These are phyloP conservation scores for Fusarium secorum DNA, from an alignment of 2,329 filamentous ascomycete genomes.

Conservation along the genomic window DNA sequence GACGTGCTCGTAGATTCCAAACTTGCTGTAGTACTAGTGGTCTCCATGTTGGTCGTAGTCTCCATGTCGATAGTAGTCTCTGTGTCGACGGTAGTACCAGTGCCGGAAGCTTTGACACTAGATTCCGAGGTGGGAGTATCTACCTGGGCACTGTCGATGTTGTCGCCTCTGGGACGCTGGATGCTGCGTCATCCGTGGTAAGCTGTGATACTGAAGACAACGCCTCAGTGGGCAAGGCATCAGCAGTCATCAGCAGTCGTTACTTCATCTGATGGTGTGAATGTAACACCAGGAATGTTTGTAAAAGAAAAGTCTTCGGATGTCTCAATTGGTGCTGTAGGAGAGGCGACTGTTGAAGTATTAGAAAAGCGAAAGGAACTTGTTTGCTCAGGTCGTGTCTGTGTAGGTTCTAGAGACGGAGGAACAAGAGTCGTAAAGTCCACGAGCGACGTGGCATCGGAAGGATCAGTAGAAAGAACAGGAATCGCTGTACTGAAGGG, in stretches of 20 bases:
- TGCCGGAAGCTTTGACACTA: no score
- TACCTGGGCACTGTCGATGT: accelerated
- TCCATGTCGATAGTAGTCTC: neutral
- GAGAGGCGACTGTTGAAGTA: neutral
- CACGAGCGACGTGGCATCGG: neutral
- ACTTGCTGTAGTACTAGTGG: neutral
- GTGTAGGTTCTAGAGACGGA: neutral
- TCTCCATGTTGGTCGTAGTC: neutral
- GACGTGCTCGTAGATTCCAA: neutral
- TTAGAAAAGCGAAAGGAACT: neutral
- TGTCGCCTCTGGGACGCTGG: accelerated
- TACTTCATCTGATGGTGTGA: neutral
- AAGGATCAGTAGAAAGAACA: no score
- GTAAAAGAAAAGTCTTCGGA: neutral
- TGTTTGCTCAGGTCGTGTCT: neutral
- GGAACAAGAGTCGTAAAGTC: neutral
- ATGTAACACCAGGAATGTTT: neutral
- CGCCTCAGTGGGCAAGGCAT: neutral
- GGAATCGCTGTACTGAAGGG: accelerated
- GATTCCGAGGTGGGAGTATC: accelerated
- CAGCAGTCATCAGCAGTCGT: neutral
- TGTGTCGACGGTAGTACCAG: accelerated
- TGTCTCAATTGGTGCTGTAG: neutral
- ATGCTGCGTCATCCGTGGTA: neutral
- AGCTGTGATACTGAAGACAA: accelerated